A percentile compares a stretch with the other conserved stretches of the same genome.
phyloP scores from a whole-genome alignment of 768 basidiomycete species.

The Serendipita indica region DNA sequence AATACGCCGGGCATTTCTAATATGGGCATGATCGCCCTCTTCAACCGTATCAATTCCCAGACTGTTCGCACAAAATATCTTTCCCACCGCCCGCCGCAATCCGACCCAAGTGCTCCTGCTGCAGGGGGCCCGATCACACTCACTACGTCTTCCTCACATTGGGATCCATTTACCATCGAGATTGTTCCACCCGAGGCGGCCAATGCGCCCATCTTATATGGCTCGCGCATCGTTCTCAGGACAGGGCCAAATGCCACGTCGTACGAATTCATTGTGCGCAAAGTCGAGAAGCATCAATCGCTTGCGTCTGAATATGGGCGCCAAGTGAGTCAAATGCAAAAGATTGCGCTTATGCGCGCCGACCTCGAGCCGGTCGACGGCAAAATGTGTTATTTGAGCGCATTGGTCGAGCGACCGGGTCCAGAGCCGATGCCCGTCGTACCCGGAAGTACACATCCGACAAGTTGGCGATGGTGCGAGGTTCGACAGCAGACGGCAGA shows the following conservation, averaged over 20 bases:
- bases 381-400: slow-evolving; percentile 69
- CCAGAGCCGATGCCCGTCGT: background rate
- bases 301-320: slow-evolving; percentile 81
- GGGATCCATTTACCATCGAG: slow-evolving; percentile 4
- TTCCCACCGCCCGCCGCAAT: slow-evolving; percentile 58
- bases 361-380: slow-evolving; percentile 46
- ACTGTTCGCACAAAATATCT: slow-evolving; percentile 96
- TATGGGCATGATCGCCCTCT: slow-evolving; percentile 79
- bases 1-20: slow-evolving; percentile 81
- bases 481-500: slow-evolving; percentile 71
- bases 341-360: slow-evolving; percentile 77
- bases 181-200: slow-evolving; percentile 22
- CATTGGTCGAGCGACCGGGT: slow-evolving; percentile 22
- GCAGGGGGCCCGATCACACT: slow-evolving; percentile 79
- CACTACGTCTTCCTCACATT: slow-evolving; percentile 33
- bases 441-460: slow-evolving; percentile 32
- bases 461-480: slow-evolving; percentile 67
- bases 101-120: slow-evolving; percentile 71
- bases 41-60: slow-evolving; percentile 93
- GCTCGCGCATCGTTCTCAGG: slow-evolving; percentile 71
- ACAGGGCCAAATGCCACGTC: slow-evolving; percentile 52
- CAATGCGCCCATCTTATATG: slow-evolving; percentile 80
- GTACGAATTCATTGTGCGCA: slow-evolving; percentile 73
- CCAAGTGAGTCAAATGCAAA: slow-evolving; percentile 93
- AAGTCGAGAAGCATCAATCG: slow-evolving; percentile 71